Conservation (phyloP, 768 basidiomycete genomes). For the Russula ochroleuca region DNA sequence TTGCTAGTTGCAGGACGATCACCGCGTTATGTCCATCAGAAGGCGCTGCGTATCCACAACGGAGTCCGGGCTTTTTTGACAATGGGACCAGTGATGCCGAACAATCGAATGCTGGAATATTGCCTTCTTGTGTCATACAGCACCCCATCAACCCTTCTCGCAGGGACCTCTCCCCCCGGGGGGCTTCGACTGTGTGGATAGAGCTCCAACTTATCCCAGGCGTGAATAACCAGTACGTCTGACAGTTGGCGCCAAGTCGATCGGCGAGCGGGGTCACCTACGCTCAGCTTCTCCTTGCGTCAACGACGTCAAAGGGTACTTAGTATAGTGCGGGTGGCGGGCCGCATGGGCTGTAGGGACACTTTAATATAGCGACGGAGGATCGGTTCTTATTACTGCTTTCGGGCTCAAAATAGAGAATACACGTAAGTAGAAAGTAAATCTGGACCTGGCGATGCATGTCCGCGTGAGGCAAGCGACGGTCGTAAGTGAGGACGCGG, state of each 20-base stretch:
- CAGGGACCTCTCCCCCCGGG: background rate
- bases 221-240: background rate
- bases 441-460: background rate
- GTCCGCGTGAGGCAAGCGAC: background rate
- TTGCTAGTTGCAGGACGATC: background rate
- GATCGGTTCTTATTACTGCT: background rate
- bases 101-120: background rate
- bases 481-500: background rate
- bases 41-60: background rate
- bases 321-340: background rate
- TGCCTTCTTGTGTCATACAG: background rate
- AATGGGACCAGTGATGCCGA: background rate
- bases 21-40: background rate
- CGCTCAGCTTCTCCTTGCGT: background rate
- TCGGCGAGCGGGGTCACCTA: background rate
- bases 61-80: background rate
- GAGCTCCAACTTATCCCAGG: background rate
- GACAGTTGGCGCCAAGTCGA: constrained; percentile 1
- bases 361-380: background rate
- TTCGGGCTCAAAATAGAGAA: background rate
- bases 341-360: background rate
- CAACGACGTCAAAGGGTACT: background rate
- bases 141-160: background rate
- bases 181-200: background rate
- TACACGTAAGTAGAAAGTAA: constrained; percentile 3